Base-by-base conservation (phyloP, 1,284 basidiomycete species). In the Termitomyces sp. region DNA sequence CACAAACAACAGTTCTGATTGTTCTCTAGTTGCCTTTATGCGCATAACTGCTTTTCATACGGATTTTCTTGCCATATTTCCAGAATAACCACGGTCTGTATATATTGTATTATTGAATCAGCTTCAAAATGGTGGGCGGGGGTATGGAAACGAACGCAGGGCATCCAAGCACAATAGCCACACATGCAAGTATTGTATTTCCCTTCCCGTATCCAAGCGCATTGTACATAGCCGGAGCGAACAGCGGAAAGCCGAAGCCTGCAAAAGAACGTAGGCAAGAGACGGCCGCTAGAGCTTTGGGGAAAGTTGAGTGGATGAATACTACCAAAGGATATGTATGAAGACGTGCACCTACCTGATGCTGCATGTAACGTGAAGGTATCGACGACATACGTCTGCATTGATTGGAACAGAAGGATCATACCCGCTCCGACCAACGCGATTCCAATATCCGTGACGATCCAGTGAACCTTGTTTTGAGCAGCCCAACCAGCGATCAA, bases 401-500 rank as follows among this genome's bases (percentile, higher is more conserved):
- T 81, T 4, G 73, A 64, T 67, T 84, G 82, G 68, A 82, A 84
- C 46, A 72, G 73, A 21, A 84, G 68, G 46, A 84, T 80, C 40
- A 77, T 69, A 0, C 82, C 82, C 0, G 70, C 78, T 15, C 81
- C 81, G 15, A 84, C 70, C 39, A 77, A 65, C 0, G 72, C 77
- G 49, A 85, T 82, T 6, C 83, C 84, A 41, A 88, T 75, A 60
- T 88, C 84, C 0, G 83, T 79, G 0, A 70, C 82, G 55, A 89
- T 82, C 88, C 88, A 91, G 57, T 81, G 81, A 0, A 79, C 63
- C 24, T 69, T 66, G 1, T 74, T 66, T 50, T 85, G 63, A 4
- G 81, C 82, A 0, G 79, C 74, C 88, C 88, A 91, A 12, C 88
- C 88, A 1, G 79, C 69, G 10, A 89, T 68, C 19, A 90, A 66